Evolutionary conservation across 2,329 filamentous ascomycete genomes (phyloP).

Genomic region (Venturia carpophila): DNA sequence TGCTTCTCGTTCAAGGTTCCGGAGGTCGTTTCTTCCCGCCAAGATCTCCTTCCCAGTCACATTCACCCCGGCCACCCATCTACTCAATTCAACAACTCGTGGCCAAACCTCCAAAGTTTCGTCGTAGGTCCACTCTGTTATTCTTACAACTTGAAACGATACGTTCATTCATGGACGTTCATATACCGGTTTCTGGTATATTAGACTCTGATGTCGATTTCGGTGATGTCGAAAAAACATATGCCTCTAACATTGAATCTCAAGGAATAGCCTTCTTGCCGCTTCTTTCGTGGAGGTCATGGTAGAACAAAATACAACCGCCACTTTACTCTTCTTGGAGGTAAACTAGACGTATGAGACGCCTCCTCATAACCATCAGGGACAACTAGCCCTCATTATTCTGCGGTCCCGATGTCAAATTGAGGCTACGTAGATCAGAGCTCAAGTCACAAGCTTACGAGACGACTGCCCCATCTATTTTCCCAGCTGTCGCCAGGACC

Average conservation of each 20-base stretch:
- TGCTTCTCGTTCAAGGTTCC: not conserved
- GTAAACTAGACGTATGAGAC: not conserved
- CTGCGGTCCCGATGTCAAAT: not conserved
- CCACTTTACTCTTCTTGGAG: not conserved
- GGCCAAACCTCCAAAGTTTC: not conserved
- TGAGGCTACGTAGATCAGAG: not conserved
- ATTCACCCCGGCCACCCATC: not conserved
- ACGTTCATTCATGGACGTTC: not conserved
- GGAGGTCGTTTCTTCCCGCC: not conserved
- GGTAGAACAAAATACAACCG: not conserved
- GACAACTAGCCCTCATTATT: not conserved
- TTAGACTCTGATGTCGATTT: not conserved
- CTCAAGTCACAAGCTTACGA: not conserved
- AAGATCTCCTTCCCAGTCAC: not conserved
- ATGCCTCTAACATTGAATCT: no score
- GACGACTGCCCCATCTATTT: not conserved
- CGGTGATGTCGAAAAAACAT: no score
- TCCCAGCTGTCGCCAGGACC: not conserved
- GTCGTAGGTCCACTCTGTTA: not conserved
- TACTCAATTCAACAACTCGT: not conserved
- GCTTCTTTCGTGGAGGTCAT: not conserved
- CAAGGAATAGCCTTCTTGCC: not conserved
- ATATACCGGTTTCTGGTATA: slow-evolving; percentile 1
- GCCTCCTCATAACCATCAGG: not conserved
- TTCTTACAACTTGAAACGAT: not conserved